Evolutionary conservation across 2,329 filamentous ascomycete genomes (phyloP).

Genomic region (Nothophoma quercina): DNA sequence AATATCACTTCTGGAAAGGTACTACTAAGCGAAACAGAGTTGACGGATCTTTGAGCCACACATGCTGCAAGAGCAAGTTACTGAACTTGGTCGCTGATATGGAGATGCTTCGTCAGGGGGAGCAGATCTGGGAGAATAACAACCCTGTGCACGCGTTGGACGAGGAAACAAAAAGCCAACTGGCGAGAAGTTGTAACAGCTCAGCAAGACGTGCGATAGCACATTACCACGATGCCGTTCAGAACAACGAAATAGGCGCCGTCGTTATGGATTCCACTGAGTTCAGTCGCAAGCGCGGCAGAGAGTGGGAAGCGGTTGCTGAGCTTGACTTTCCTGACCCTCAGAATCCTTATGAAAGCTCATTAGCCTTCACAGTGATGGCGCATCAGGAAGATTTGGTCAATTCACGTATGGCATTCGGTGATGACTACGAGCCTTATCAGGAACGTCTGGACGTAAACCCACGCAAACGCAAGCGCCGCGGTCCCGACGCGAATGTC

Average conservation of each 20-base stretch:
- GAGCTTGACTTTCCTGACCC: neutral
- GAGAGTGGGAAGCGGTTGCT: neutral
- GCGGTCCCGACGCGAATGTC: neutral
- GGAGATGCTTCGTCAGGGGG: neutral
- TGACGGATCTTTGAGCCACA: neutral
- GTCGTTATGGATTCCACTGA: neutral
- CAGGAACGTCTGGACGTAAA: too few relatives aligned
- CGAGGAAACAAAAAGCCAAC: neutral
- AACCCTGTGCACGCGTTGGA: neutral
- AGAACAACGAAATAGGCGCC: neutral
- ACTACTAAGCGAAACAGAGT: neutral
- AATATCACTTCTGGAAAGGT: too few relatives aligned
- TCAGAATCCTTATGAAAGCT: too few relatives aligned
- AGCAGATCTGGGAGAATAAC: neutral
- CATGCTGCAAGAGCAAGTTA: neutral
- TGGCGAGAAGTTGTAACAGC: neutral
- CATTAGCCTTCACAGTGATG: too few relatives aligned
- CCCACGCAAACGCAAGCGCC: neutral
- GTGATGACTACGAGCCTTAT: too few relatives aligned
- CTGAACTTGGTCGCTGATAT: neutral
- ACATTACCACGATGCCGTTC: neutral
- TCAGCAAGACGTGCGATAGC: neutral
- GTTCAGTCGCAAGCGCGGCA: neutral
- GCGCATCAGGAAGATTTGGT: too few relatives aligned
- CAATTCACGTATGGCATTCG: too few relatives aligned